These are phyloP conservation scores for Coprinopsis marcescibilis DNA, from an alignment of 768 basidiomycete species.

Conservation along the genomic window DNA sequence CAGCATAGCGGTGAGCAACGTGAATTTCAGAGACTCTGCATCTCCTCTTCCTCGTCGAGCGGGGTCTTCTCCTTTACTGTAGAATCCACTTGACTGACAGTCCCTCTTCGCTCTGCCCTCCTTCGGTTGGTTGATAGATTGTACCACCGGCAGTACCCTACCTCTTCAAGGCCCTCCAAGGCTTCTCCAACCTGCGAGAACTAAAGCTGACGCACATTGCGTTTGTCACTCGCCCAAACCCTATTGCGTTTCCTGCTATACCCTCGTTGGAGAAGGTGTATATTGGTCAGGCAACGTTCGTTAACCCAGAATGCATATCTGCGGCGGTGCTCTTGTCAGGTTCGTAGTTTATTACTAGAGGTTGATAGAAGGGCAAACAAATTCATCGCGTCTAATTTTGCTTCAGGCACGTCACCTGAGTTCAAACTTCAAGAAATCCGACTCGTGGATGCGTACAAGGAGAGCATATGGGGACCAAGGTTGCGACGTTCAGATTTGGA, in stretches of 20 bases:
- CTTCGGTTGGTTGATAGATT: too few relatives aligned
- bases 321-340: neutral
- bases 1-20: constrained; percentile 47
- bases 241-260: constrained; percentile 24
- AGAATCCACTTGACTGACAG: neutral
- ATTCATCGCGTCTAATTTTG: too few relatives aligned
- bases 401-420: constrained; percentile 9
- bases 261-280: constrained; percentile 37
- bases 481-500: constrained; percentile 46
- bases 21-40: neutral
- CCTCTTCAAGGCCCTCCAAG: constrained; percentile 34
- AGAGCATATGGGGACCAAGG: constrained; percentile 55
- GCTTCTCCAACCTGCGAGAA: constrained; percentile 39
- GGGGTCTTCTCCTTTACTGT: neutral
- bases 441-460: constrained; percentile 49
- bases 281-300: constrained; percentile 45
- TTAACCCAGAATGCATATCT: constrained; percentile 27
- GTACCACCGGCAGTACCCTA: constrained; percentile 33
- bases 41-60: neutral
- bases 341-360: too few relatives aligned
- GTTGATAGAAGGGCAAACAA: too few relatives aligned
- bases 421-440: constrained; percentile 28
- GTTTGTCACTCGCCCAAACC: constrained; percentile 19
- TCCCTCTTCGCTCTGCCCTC: too few relatives aligned
- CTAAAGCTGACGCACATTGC: constrained; percentile 39